Evolutionary conservation across 495 filamentous ascomycete species (phyloP).

Genomic region (Hyaloscypha hepaticicola): DNA sequence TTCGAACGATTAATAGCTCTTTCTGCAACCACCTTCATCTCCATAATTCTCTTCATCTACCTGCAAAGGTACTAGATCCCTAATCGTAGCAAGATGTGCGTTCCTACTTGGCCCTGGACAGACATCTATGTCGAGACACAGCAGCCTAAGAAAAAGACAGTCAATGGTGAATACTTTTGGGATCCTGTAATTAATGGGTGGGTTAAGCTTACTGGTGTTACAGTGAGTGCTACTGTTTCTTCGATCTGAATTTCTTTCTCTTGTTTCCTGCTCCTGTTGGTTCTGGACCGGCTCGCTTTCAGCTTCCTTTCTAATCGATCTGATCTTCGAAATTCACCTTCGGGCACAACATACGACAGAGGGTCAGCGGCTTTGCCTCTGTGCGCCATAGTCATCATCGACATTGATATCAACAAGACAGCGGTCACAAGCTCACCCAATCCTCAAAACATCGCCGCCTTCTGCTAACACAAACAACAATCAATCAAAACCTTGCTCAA

Average conservation of each 20-base stretch:
- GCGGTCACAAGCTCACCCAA: background rate
- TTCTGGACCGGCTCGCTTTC: background rate
- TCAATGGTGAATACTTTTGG: slow-evolving; percentile 19
- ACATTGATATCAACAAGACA: background rate
- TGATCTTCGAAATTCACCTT: background rate
- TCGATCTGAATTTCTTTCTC: slow-evolving; percentile 14
- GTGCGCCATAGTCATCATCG: background rate
- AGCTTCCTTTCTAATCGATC: background rate
- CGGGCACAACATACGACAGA: background rate
- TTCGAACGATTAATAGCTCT: background rate
- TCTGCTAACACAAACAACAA: background rate
- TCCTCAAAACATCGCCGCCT: background rate
- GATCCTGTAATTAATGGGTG: slow-evolving; percentile 12
- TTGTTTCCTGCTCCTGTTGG: slow-evolving; percentile 3
- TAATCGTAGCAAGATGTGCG: slow-evolving; percentile 34
- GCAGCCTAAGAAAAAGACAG: slow-evolving; percentile 24
- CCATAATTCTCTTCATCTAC: slow-evolving; percentile 16
- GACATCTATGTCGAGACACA: slow-evolving; percentile 42
- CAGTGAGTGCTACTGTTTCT: slow-evolving; percentile 7
- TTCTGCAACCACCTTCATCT: background rate
- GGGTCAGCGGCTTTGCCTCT: background rate
- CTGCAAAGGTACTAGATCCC: background rate
- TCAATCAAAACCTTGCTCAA: background rate
- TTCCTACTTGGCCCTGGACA: slow-evolving; percentile 44
- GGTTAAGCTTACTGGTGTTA: slow-evolving; percentile 22